Base-by-base conservation (phyloP, 73 alveolate species). In the Symbiodinium pilosum region DNA sequence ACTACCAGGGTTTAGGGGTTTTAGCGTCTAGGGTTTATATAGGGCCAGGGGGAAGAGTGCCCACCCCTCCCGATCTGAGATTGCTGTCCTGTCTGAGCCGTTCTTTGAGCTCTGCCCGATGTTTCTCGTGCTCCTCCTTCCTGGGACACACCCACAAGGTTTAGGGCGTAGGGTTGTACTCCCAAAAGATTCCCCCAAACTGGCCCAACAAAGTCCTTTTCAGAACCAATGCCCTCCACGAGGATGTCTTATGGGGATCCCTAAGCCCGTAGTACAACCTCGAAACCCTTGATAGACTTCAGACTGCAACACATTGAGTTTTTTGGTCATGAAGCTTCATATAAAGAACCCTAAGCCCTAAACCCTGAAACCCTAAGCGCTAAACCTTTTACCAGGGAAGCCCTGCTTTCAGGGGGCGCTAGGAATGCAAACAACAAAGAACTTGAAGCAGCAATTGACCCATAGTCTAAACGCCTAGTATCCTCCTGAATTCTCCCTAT, bases 51-150 rank as follows among this genome's bases (percentile, higher is more conserved):
- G n/a, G n/a, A n/a, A n/a, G n/a, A n/a, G n/a, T n/a, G n/a, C n/a
- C n/a, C n/a, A n/a, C n/a, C n/a, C n/a, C n/a, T n/a, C n/a, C n/a
- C n/a, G n/a, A n/a, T n/a, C n/a, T n/a, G n/a, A n/a, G n/a, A n/a
- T n/a, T n/a, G n/a, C n/a, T n/a, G 36, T 47, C 97, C 97, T 91
- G 97, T 12, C 97, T 40, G 54, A 91, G 77, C 75, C 97, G 88
- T 36, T 91, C 97, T 71, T 91, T 91, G 32, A 91, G 88, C 87
- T 91, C 97, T 3, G 88, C 88, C 14, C 97, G 97, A 20, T 91
- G 97, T 77, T 34, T 68, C 18, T 91, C 97, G 77, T 91, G 97
- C 77, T 91, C 97, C 88, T 91, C 97, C 42, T 91, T 91, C 97
- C 97, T 91, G 34, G 16, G 24, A 4, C 18, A 11, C 84, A 21